Evolutionary conservation across 306 rosid species (phyloP), one percentile per base, ranked within the genome.

Genomic region (Vigna reflexopilosa): DNA sequence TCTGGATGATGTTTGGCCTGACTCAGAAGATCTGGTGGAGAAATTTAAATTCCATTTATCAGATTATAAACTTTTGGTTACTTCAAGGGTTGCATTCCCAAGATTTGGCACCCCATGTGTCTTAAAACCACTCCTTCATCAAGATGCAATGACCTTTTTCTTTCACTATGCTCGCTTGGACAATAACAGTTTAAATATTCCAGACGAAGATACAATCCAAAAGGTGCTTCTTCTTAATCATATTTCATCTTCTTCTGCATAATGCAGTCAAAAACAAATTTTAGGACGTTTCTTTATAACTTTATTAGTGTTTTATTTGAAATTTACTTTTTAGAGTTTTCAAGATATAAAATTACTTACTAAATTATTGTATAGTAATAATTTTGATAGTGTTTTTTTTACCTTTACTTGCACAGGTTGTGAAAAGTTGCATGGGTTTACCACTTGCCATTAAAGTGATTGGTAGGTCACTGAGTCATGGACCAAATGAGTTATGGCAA

Each of bases 1-100:
- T 12, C 47, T 91, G 16, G 96, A 80, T 76, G 94, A 90, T 55
- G 93, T 91, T 69, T 87, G 97, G 94, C 66, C 74, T 1, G 89
- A 80, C 9, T 83, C 97, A 14, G 92, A 83, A 73, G 48, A 72
- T 51, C 85, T 90, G 2, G 38, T 85, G 52, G 86, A 85, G 8
- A 86, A 78, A 34, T 80, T 90, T 30, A 19, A 24, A 48, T 80
- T 84, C 32, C 51, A 75, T 26, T 50, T 84, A 2, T 77, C 87
- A 13, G 61, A 77, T 28, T 89, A 64, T 81, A 93, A 91, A 73
- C 70, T 91, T 55, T 66, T 93, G 82, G 90, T 90, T 16, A 90
- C 97, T 24, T 91, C 97, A 30, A 82, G 93, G 57, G 82, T 55
- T 47, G 58, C 62, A 61, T 79, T 88, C 66, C 73, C 80, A 38